Base-by-base conservation (phyloP, 202 grass and related monocot genomes). In the Eragrostis tef region DNA sequence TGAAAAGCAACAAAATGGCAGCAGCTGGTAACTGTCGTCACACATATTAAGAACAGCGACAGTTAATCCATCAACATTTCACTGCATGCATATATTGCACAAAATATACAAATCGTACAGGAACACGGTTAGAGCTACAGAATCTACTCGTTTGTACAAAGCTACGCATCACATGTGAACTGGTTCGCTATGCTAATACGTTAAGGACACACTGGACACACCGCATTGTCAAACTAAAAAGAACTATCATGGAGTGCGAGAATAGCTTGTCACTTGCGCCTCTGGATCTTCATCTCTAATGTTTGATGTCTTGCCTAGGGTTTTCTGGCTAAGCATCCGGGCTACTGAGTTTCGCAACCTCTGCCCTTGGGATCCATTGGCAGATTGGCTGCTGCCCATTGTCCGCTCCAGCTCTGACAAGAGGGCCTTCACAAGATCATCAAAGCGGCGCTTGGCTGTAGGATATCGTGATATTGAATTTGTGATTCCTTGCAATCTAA, bases 381-480 rank as follows among this genome's bases (percentile, higher is more conserved):
- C 26, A n/a, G 88, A 82, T 39, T 45, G 49, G 44, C 77, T 93
- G 19, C 85, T 80, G 2, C 85, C 79, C 50, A 96, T 83, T 11
- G 89, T 99, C 87, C 81, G 92, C 89, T 99, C 96, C 0, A 99
- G 93, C 66, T 99, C 93, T 65, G 72, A 75, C 31, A 86, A 74
- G 39, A 99, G 89, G 17, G 80, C 71, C 63, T 92, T 93, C 1
- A 99, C 87, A 10, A 99, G 90, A 48, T 47, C 57, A 19, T 99
- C 90, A 1, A 99, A 99, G 20, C 89, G 93, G 1, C 96, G 90
- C 71, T 93, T 99, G 29, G 91, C 84, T 62, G 96, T 96, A 14
- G 96, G 96, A 84, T 91, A 99, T 75, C 96, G 93, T 76, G 93
- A 96, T 59, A 99, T 93, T 1, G 93, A 96, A 75, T 88, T 93